These are phyloP conservation scores for Willaertia magna DNA, from an alignment of 208 protist genomes.

Conservation along the genomic window DNA sequence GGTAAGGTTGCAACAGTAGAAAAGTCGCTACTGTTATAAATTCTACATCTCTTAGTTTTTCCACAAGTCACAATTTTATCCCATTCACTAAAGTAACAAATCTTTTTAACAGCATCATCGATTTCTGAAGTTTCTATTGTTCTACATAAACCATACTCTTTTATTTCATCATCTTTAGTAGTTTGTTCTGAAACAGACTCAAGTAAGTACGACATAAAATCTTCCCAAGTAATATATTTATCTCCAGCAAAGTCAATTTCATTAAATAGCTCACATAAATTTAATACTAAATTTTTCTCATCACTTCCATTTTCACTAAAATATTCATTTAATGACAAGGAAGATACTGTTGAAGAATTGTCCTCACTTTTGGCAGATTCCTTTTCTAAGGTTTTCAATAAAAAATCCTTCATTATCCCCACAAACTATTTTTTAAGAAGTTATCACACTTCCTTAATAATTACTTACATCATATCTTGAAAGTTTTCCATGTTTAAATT, in stretches of 20 bases:
- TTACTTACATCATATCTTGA: neutral
- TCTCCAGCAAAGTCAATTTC: conserved; percentile 17
- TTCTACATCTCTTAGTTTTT: neutral
- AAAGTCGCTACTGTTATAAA: neutral
- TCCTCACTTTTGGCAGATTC: neutral
- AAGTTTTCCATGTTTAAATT: neutral
- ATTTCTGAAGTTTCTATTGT: neutral
- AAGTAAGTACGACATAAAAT: conserved; percentile 10
- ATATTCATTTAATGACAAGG: neutral
- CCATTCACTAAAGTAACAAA: neutral
- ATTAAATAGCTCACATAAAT: conserved; percentile 13
- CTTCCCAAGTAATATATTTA: conserved; percentile 4
- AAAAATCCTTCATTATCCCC: neutral
- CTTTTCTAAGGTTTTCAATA: neutral
- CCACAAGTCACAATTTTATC: conserved; percentile 5
- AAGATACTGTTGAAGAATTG: no score
- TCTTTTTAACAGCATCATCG: neutral
- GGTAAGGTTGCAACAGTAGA: neutral
- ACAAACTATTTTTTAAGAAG: neutral
- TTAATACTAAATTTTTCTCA: neutral
- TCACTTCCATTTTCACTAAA: neutral
- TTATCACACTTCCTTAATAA: neutral
- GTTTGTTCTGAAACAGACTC: neutral
- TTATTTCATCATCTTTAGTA: neutral
- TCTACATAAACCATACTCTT: no score